A percentile compares a stretch with the other conserved stretches of the same genome.
Evolutionary conservation across 176 grass and related monocot species (phyloP).

Genomic region (Thinopyrum elongatum): DNA sequence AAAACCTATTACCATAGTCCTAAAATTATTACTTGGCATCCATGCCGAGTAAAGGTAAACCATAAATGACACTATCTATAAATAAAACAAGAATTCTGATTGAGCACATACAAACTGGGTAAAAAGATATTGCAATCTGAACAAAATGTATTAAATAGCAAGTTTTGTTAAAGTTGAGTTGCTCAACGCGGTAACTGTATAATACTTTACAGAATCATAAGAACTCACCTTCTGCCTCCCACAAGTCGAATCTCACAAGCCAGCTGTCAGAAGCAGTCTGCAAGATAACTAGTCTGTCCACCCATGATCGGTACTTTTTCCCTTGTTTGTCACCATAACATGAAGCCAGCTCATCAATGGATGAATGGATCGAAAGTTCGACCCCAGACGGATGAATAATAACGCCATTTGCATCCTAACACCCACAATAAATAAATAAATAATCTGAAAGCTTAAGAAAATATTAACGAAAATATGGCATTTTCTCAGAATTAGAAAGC

Average conservation of each 20-base stretch:
- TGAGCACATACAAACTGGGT: background rate
- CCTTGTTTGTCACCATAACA: conserved; percentile 70
- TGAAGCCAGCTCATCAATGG: conserved; percentile 36
- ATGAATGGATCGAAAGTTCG: conserved; percentile 46
- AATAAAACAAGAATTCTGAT: background rate
- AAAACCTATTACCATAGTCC: background rate
- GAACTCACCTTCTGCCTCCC: conserved; percentile 65
- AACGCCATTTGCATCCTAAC: conserved; percentile 55
- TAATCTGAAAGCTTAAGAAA: conserved; percentile 13
- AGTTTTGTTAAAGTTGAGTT: background rate
- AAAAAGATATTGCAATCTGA: conserved; percentile 9
- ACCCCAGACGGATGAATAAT: conserved; percentile 59
- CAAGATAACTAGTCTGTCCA: conserved; percentile 63
- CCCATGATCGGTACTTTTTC: conserved; percentile 56
- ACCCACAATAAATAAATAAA: background rate
- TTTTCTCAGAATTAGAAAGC: background rate
- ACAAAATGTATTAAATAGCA: background rate
- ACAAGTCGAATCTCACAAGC: conserved; percentile 70
- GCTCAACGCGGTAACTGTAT: background rate
- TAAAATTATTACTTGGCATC: background rate
- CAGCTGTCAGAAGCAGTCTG: conserved; percentile 40
- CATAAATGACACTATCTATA: background rate
- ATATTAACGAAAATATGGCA: background rate
- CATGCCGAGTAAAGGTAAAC: background rate
- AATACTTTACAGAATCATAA: background rate